These are phyloP conservation scores for Bipolaris bicolor DNA, from an alignment of 2,329 filamentous ascomycete species.

Conservation along the genomic window DNA sequence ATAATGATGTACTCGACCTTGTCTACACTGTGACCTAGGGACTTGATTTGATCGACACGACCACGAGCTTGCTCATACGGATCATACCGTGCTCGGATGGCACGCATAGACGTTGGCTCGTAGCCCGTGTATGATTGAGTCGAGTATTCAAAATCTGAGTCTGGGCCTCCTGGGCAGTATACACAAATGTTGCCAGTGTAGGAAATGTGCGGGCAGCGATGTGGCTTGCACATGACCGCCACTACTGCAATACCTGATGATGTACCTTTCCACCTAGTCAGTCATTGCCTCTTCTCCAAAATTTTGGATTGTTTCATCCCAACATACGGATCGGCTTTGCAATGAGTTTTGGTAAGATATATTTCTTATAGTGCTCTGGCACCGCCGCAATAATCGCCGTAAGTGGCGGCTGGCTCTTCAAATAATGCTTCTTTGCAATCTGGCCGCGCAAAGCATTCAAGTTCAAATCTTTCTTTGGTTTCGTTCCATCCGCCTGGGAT, in stretches of 20 bases:
- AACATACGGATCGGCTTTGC: conserved; percentile 88
- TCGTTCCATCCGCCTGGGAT: conserved; percentile 73
- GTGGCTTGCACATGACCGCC: conserved; percentile 99
- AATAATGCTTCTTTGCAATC: conserved; percentile 88
- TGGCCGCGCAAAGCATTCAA: conserved; percentile 86
- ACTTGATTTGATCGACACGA: conserved; percentile 94
- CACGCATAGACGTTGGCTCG: conserved; percentile 97
- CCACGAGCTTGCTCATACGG: conserved; percentile 97
- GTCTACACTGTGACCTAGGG: conserved; percentile 93
- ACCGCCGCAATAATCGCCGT: conserved; percentile 98
- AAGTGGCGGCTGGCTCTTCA: conserved; percentile 85
- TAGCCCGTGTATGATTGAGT: conserved; percentile 99
- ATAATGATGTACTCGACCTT: conserved; percentile 99
- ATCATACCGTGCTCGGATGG: conserved; percentile 94
- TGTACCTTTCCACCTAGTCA: conserved; percentile 64
- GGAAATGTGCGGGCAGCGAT: conserved; percentile 95
- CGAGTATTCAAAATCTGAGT: conserved; percentile 98
- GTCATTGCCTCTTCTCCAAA: neutral
- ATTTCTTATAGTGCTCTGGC: conserved; percentile 99
- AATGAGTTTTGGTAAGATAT: conserved; percentile 93
- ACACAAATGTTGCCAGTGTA: conserved; percentile 99
- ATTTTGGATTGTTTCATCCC: neutral
- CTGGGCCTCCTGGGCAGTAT: conserved; percentile 95
- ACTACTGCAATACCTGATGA: conserved; percentile 98
- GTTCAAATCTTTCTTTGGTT: conserved; percentile 84